Conservation (phyloP, 2,329 filamentous ascomycete species). For the Stagonosporopsis tanaceti region DNA sequence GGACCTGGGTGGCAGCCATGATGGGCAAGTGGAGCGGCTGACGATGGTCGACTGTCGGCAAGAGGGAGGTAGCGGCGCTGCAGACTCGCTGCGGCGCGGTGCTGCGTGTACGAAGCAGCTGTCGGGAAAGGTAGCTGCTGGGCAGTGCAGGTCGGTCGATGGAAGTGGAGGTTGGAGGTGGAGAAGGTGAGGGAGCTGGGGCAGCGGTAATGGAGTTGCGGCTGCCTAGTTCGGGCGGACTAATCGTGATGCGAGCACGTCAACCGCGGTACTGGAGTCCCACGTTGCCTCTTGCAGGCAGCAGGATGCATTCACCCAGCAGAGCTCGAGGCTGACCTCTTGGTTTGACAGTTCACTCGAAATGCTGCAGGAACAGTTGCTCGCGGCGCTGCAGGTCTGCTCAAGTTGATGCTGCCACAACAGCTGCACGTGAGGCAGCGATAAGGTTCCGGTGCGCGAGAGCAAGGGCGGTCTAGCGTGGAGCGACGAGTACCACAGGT, state of each 20-base stretch:
- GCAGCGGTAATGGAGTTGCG: constrained; percentile 19
- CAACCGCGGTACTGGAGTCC: constrained; percentile 15
- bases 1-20: constrained; percentile 55
- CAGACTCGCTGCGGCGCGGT: constrained; percentile 22
- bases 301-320: not conserved
- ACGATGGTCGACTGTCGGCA: constrained; percentile 3
- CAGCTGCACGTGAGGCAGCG: constrained; percentile 16
- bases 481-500: constrained; percentile 9
- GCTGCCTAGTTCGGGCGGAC: constrained; percentile 23
- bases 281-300: constrained; percentile 20
- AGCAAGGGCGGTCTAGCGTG: constrained; percentile 11
- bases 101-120: constrained; percentile 15
- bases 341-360: not conserved
- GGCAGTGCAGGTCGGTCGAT: constrained; percentile 11
- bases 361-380: constrained; percentile 9
- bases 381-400: not conserved
- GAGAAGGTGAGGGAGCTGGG: constrained; percentile 22
- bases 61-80: constrained; percentile 11
- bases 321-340: not conserved
- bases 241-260: constrained; percentile 19
- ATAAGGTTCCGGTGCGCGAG: constrained; percentile 18
- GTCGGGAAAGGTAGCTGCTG: constrained; percentile 5
- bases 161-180: constrained; percentile 16
- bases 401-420: constrained; percentile 8
- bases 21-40: constrained; percentile 24